phyloP scores from a whole-genome alignment of 495 filamentous ascomycete genomes.

The Alectoria sarmentosa region DNA sequence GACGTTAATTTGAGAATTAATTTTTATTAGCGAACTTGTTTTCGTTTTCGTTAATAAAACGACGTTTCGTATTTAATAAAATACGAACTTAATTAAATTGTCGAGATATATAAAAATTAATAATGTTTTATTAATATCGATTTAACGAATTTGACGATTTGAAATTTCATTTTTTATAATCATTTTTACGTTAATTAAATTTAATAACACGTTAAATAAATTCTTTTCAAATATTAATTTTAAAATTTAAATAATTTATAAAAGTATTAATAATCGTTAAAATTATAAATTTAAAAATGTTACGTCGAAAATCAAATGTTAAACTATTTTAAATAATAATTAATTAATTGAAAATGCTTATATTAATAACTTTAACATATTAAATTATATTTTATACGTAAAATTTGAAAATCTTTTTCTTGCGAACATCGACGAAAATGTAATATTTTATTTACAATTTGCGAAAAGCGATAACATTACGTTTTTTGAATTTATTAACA shows the following conservation, averaged over 20 bases:
- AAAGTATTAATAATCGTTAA: background rate
- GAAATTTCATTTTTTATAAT: too few relatives aligned
- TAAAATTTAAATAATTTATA: background rate
- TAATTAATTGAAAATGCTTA: background rate
- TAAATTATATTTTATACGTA: background rate
- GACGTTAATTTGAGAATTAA: too few relatives aligned
- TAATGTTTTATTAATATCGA: too few relatives aligned
- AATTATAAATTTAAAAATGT: background rate
- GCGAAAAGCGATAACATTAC: background rate
- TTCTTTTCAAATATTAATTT: background rate
- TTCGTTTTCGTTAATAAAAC: too few relatives aligned
- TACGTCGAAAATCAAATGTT: background rate
- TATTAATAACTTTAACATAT: background rate
- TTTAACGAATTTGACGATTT: too few relatives aligned
- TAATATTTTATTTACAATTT: background rate
- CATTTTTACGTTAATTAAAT: too few relatives aligned
- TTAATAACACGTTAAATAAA: too few relatives aligned
- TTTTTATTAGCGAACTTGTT: too few relatives aligned
- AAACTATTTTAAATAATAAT: background rate
- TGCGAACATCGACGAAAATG: background rate
- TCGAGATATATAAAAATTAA: too few relatives aligned
- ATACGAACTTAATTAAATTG: too few relatives aligned
- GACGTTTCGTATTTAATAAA: too few relatives aligned
- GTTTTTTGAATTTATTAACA: background rate
- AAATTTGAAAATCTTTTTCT: background rate